These are phyloP conservation scores for Scolecobasidium constrictum DNA, from an alignment of 2,329 filamentous ascomycete species.

Conservation along the genomic window DNA sequence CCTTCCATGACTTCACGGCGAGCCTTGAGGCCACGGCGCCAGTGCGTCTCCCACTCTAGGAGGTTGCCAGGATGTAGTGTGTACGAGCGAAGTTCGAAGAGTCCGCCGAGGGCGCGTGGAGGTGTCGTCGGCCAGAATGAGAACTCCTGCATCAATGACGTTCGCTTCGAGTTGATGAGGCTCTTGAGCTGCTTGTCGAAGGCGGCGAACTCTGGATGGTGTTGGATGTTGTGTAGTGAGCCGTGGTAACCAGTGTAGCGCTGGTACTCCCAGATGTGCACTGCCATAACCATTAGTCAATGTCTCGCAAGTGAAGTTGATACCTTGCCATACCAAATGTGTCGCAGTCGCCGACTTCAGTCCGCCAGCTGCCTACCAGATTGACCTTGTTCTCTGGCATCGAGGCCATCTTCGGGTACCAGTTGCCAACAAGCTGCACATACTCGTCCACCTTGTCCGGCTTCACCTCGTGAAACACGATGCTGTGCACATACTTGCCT, in stretches of 20 bases:
- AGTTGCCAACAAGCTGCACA: slow-evolving; percentile 73
- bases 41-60: slow-evolving; percentile 97
- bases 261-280: slow-evolving; percentile 99
- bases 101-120: slow-evolving; percentile 76
- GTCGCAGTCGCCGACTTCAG: slow-evolving; percentile 92
- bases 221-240: slow-evolving; percentile 74
- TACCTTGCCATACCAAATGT: slow-evolving; percentile 63
- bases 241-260: slow-evolving; percentile 92
- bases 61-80: slow-evolving; percentile 92
- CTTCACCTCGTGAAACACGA: slow-evolving; percentile 92
- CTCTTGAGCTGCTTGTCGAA: slow-evolving; percentile 78
- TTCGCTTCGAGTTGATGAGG: slow-evolving; percentile 75
- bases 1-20: slow-evolving; percentile 97
- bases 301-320: slow-evolving; percentile 10
- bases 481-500: slow-evolving; percentile 97
- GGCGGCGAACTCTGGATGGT: slow-evolving; percentile 69
- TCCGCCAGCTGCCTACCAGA: slow-evolving; percentile 94
- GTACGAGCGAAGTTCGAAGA: slow-evolving; percentile 96
- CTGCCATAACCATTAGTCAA: slow-evolving; percentile 39
- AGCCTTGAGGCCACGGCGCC: slow-evolving; percentile 83
- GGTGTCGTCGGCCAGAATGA: slow-evolving; percentile 97
- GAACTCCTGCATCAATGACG: slow-evolving; percentile 97
- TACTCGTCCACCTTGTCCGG: slow-evolving; percentile 95
- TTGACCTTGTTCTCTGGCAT: slow-evolving; percentile 86
- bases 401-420: slow-evolving; percentile 84